A percentile compares a stretch with the other conserved stretches of the same genome.
phyloP scores from a whole-genome alignment of 129 eudicot species.

The sunflower (Helianthus annuus) region HanXRQr2.0-SUNRISE NC_035443.2:75411681-75412180 shows the following conservation, averaged over 20 bases:
- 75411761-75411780: constrained; percentile 70
- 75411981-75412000: constrained; percentile 68
- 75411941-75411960: constrained; percentile 7
- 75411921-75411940: not conserved
- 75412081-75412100: constrained; percentile 74
- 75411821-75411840: constrained; percentile 85
- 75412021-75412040: constrained; percentile 94
- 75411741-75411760: constrained; percentile 83
- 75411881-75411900: not conserved
- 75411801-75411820: constrained; percentile 72
- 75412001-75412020: constrained; percentile 95
- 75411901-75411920: not conserved
- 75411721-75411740: constrained; percentile 31
- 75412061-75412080: constrained; percentile 89
- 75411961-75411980: constrained; percentile 94
- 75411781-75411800: constrained; percentile 73
- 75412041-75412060: constrained; percentile 96
- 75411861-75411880: not conserved
- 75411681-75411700: not conserved
- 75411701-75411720: not conserved
- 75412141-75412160: not conserved
- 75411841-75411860: constrained; percentile 83
- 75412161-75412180: not conserved
- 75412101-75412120: constrained; percentile 97
- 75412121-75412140: constrained; percentile 74